Percentiles rank a stretch among this genome's conserved stretches.
These are phyloP conservation scores for Xylariaceae sp. DNA, from an alignment of 2,329 filamentous ascomycete genomes.

Conservation along the genomic window DNA sequence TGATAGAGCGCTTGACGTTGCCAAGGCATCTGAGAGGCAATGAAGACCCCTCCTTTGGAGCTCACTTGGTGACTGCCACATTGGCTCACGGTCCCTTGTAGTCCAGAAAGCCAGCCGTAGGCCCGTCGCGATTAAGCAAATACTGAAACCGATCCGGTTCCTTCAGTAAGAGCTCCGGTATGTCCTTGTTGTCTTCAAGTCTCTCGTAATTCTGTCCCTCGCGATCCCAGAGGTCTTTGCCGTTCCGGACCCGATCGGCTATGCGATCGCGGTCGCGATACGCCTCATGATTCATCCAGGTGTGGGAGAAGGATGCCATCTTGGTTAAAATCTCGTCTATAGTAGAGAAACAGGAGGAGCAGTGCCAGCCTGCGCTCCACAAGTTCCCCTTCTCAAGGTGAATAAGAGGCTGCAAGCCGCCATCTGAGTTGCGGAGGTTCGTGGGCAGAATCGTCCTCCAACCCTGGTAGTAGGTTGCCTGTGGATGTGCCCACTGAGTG, in stretches of 20 bases:
- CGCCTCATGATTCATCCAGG: slow-evolving; percentile 43
- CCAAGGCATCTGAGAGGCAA: too few relatives aligned
- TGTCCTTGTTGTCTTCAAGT: slow-evolving; percentile 45
- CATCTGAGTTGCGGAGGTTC: slow-evolving; percentile 46
- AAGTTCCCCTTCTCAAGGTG: slow-evolving; percentile 36
- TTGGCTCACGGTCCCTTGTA: slow-evolving; percentile 29
- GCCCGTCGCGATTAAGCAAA: slow-evolving; percentile 41
- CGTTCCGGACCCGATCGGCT: slow-evolving; percentile 44
- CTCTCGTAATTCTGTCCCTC: slow-evolving; percentile 41
- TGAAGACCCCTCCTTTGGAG: too few relatives aligned
- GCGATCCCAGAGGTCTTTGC: slow-evolving; percentile 51
- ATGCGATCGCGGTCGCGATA: slow-evolving; percentile 46
- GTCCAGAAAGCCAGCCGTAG: slow-evolving; percentile 43
- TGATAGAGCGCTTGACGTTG: too few relatives aligned
- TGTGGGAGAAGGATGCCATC: slow-evolving; percentile 52
- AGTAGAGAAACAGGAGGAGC: slow-evolving; percentile 55
- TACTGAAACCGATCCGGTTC: slow-evolving; percentile 39
- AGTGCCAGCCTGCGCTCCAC: slow-evolving; percentile 46
- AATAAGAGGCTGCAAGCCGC: slow-evolving; percentile 34
- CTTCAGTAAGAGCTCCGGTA: slow-evolving; percentile 43
- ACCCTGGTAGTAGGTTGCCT: slow-evolving; percentile 52
- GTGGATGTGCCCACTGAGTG: slow-evolving; percentile 51
- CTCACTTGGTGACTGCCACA: not conserved
- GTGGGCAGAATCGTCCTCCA: slow-evolving; percentile 46
- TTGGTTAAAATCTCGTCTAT: slow-evolving; percentile 51